Conservation (phyloP, 2,329 filamentous ascomycete genomes). For the Diaporthe eres region DNA sequence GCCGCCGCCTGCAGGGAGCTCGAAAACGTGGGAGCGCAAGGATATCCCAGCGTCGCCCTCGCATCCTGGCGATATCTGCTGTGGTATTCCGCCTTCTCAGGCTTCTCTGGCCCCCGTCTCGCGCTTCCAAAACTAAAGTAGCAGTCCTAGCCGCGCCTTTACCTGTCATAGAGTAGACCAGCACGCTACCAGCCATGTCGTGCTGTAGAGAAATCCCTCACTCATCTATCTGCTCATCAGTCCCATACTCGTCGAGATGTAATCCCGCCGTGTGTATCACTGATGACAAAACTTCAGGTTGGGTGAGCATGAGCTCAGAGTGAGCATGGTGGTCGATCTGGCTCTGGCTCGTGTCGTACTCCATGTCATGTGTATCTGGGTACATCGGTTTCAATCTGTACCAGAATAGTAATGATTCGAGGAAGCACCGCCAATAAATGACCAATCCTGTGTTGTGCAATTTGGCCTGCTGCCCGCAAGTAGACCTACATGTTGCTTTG, state of each 20-base stretch:
- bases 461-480: not conserved
- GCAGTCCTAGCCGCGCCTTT: slow-evolving; percentile 18
- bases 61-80: slow-evolving; percentile 2
- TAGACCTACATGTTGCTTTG: not conserved
- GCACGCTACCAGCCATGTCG: not conserved
- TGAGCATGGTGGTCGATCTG: not conserved
- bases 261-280: too few relatives aligned
- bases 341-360: not conserved
- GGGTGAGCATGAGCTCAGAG: not conserved
- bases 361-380: not conserved
- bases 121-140: not conserved
- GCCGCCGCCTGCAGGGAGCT: slow-evolving; percentile 24
- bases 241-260: not conserved
- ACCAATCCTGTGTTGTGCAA: slow-evolving; percentile 30
- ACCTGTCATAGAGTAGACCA: slow-evolving; percentile 3
- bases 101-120: not conserved
- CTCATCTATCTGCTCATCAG: not conserved
- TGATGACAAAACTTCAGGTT: not conserved
- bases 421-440: not conserved
- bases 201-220: slow-evolving; percentile 26
- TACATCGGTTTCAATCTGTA: not conserved
- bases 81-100: slow-evolving; percentile 30
- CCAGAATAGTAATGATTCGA: slow-evolving; percentile 17
- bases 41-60: slow-evolving; percentile 9
- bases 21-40: slow-evolving; percentile 33